Evolutionary conservation across 495 filamentous ascomycete species (phyloP).

Genomic region (Lophium mytilinum): DNA sequence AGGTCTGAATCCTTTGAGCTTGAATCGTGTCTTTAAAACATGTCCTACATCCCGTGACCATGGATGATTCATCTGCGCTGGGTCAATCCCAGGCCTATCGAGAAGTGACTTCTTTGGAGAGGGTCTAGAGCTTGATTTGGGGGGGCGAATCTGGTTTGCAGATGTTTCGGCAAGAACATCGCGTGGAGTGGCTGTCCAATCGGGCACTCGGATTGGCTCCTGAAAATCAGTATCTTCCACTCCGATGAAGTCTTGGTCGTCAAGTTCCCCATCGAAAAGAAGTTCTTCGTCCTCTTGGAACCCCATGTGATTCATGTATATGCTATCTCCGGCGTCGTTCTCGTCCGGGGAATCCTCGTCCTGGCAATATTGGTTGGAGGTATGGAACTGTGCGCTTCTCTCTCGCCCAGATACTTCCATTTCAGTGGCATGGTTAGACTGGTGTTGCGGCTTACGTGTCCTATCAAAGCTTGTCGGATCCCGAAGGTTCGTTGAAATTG

Average conservation of each 20-base stretch:
- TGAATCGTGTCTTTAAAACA: constrained; percentile 70
- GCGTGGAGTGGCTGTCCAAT: constrained; percentile 30
- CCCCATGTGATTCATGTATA: constrained; percentile 21
- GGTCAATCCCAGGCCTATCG: constrained; percentile 22
- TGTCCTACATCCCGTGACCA: constrained; percentile 84
- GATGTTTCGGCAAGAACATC: constrained; percentile 49
- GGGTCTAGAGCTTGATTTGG: neutral
- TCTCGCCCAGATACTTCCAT: neutral
- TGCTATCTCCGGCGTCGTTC: constrained; percentile 52
- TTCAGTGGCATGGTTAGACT: constrained; percentile 5
- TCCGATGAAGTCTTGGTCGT: constrained; percentile 19
- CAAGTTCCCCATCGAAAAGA: constrained; percentile 9
- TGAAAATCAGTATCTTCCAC: constrained; percentile 48
- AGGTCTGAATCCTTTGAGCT: constrained; percentile 74
- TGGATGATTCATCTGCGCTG: constrained; percentile 40
- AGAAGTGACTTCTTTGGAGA: constrained; percentile 22
- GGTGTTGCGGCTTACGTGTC: neutral
- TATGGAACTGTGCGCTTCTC: neutral
- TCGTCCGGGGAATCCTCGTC: constrained; percentile 49
- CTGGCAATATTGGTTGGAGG: constrained; percentile 29
- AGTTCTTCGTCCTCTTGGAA: constrained; percentile 7
- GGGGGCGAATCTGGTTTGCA: constrained; percentile 29
- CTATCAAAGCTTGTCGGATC: too few species aligned
- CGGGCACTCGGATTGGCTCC: constrained; percentile 26
- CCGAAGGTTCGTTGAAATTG: too few species aligned